Evolutionary conservation across 495 filamentous ascomycete species (phyloP).

Genomic region (Podospora comata): DNA sequence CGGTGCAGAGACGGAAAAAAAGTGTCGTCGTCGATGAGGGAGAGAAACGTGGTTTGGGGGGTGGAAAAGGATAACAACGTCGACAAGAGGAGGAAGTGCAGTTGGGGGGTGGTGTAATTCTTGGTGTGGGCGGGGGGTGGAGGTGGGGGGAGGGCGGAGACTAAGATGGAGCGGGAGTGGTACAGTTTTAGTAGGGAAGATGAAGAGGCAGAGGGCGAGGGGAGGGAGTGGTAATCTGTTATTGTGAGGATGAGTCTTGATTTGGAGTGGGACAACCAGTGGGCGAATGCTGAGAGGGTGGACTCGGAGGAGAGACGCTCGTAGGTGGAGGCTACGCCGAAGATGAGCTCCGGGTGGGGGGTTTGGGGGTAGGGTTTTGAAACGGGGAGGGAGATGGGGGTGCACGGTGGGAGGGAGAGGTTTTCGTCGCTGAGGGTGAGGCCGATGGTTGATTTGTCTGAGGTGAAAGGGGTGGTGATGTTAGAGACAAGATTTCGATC

Average conservation of each 20-base stretch:
- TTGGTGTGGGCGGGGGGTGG: not conserved
- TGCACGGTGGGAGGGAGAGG: slow-evolving; percentile 26
- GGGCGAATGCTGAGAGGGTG: slow-evolving; percentile 54
- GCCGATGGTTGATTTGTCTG: slow-evolving; percentile 30
- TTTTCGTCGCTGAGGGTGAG: slow-evolving; percentile 28
- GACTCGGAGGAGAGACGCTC: slow-evolving; percentile 47
- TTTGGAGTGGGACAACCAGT: slow-evolving; percentile 59
- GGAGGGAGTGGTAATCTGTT: slow-evolving; percentile 44
- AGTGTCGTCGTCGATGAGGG: slow-evolving; percentile 69
- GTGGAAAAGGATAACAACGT: slow-evolving; percentile 52
- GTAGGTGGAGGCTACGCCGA: slow-evolving; percentile 59
- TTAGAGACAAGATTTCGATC: slow-evolving; percentile 34
- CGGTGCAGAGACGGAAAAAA: slow-evolving; percentile 65
- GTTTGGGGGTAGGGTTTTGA: slow-evolving; percentile 31
- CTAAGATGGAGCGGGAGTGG: slow-evolving; percentile 48
- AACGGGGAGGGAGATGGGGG: slow-evolving; percentile 34
- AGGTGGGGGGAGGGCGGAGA: slow-evolving; percentile 48
- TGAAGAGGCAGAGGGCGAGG: slow-evolving; percentile 16
- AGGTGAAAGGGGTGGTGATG: slow-evolving; percentile 34
- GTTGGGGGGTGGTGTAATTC: slow-evolving; percentile 45
- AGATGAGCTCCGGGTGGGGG: slow-evolving; percentile 39
- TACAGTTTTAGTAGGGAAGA: slow-evolving; percentile 28
- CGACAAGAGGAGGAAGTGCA: slow-evolving; percentile 62
- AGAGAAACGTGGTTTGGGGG: slow-evolving; percentile 59
- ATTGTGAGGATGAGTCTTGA: slow-evolving; percentile 56